Evolutionary conservation across 2,329 filamentous ascomycete genomes (phyloP).

Genomic region (Sclerotiophoma versabilis): DNA sequence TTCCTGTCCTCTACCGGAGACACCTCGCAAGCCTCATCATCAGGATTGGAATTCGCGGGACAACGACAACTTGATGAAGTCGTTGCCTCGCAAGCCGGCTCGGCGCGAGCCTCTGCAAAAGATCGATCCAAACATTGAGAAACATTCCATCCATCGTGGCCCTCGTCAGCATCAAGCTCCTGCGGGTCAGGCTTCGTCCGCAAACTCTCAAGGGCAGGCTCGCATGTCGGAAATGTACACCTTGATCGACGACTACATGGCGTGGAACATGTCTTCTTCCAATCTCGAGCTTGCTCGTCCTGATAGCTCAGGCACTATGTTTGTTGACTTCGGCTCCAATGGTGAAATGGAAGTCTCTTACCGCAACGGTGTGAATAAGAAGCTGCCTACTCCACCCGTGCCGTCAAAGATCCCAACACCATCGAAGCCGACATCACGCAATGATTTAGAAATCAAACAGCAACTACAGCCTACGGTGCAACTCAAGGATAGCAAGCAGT

Average conservation of each 20-base stretch:
- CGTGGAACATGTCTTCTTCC: slow-evolving; percentile 16
- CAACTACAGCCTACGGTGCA: background rate
- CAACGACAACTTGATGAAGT: background rate
- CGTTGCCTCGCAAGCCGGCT: background rate
- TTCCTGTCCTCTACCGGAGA: slow-evolving; percentile 7
- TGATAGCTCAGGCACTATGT: slow-evolving; percentile 23
- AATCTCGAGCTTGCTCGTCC: background rate
- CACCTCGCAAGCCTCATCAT: slow-evolving; percentile 15
- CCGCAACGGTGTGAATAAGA: slow-evolving; percentile 14
- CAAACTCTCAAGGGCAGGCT: background rate
- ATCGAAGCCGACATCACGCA: background rate
- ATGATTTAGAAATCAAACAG: background rate
- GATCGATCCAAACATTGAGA: background rate
- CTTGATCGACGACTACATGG: slow-evolving; percentile 30
- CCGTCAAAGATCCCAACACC: slow-evolving; percentile 1
- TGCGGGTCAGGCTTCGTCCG: background rate
- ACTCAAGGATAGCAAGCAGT: background rate
- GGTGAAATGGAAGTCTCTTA: slow-evolving; percentile 8
- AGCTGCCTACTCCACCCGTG: slow-evolving; percentile 6
- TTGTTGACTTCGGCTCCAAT: slow-evolving; percentile 30
- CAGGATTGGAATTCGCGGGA: slow-evolving; percentile 2
- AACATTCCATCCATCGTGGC: background rate
- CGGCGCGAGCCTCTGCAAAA: background rate
- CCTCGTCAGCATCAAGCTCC: background rate
- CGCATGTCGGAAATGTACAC: slow-evolving; percentile 17